These are phyloP conservation scores for Nakaseomyces kungkrabaensis DNA, from an alignment of 1,139 yeast species.

Conservation along the genomic window DNA sequence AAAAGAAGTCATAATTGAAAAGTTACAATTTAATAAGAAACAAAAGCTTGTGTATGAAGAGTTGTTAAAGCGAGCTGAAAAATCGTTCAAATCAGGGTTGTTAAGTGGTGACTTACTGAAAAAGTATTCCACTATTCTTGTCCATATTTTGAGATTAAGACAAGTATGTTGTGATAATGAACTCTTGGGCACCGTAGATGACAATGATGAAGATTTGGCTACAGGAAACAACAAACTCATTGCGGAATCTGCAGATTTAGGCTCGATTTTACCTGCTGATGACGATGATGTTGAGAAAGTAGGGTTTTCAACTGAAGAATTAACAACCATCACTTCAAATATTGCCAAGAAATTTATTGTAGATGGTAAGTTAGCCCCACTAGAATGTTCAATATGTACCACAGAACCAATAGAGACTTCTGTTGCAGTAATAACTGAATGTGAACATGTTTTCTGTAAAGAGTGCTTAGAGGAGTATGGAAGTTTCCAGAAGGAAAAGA, in stretches of 20 bases:
- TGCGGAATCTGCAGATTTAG: constrained; percentile 16
- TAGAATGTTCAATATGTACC: constrained; percentile 83
- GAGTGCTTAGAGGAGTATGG: constrained; percentile 67
- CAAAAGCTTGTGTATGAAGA: constrained; percentile 62
- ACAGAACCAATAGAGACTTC: constrained; percentile 45
- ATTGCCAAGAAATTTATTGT: constrained; percentile 29
- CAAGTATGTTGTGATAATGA: constrained; percentile 84
- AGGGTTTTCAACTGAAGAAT: constrained; percentile 14
- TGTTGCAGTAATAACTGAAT: constrained; percentile 59
- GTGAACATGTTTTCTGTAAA: constrained; percentile 75
- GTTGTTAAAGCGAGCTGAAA: constrained; percentile 60
- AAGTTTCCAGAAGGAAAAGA: constrained; percentile 30
- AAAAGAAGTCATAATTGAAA: constrained; percentile 62
- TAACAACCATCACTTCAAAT: constrained; percentile 30
- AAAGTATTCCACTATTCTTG: constrained; percentile 68
- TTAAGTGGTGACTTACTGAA: constrained; percentile 60
- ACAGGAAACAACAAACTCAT: constrained; percentile 27
- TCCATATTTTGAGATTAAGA: constrained; percentile 72
- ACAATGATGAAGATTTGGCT: constrained; percentile 33
- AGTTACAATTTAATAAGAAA: constrained; percentile 51
- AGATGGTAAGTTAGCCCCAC: constrained; percentile 34
- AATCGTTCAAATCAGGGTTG: constrained; percentile 54
- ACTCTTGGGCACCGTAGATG: constrained; percentile 37
- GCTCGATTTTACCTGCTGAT: constrained; percentile 5
- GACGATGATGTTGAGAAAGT: constrained; percentile 3